Base-by-base conservation (phyloP, 169 alveolate genomes). In the Eimeria praecox region DNA sequence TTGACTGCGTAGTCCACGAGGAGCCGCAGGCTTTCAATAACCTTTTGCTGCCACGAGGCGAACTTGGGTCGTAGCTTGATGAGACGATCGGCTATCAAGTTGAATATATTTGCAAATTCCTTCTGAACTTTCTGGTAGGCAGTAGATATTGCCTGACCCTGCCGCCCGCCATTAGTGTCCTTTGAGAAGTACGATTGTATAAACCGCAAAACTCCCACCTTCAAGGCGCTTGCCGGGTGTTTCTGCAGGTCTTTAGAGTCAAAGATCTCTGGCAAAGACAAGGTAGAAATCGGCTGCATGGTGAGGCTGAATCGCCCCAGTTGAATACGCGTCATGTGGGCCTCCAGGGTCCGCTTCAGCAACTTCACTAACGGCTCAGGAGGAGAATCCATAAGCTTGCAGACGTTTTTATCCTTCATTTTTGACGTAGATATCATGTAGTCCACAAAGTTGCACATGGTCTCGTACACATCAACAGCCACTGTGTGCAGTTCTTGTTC, bases 391-490 rank as follows among this genome's bases (percentile, higher is more conserved):
- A 80, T 10, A 1, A 42, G 20, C 1, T 12, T 42, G 90, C 90
- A 80, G 4, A 35, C 71, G 30, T 80, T 80, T 18, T 27, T n/a
- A 1, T 33, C 52, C 24, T 80, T 80, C n/a, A 80, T 6, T 35
- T 18, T 12, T 16, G 5, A 3, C 2, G 71, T 44, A 20, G 12
- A 33, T 33, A 42, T 46, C 90, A 80, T 80, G 27, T 80, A 80
- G 49, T 80, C 90, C 40, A 46, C 90, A 46, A 44, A 80, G 6
- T 24, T 49, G 44, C 90, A 80, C 90, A 80, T 80, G 18, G 90
- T 80, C 20, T n/a, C 3, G 44, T 80, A 80, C 2, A 80, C 90
- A 24, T 46, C 71, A 18, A 24, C 24, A 24, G 90, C 90, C 24
- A 30, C 44, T 8, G 5, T 71, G 1, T 30, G 71, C 2, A 80